A percentile compares a stretch with the other conserved stretches of the same genome.
Conservation (phyloP, 352 stramenopile genomes). For the Phytophthora idaei region DNA sequence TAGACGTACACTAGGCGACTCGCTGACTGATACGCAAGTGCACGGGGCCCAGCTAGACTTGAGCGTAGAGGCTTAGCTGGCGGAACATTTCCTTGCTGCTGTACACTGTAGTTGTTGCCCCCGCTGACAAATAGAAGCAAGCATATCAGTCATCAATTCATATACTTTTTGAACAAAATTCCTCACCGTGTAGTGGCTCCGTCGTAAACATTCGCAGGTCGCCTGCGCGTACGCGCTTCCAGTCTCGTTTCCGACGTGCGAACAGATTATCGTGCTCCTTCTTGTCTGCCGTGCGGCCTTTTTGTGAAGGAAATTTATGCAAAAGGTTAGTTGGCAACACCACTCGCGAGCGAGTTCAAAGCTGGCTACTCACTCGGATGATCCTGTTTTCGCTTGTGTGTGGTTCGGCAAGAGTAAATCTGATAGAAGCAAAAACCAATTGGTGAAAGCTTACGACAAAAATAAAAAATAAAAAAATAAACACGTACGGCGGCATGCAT, state of each 20-base stretch:
- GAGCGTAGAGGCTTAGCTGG: constrained; percentile 77
- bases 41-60: constrained; percentile 40
- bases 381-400: constrained; percentile 76
- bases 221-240: constrained; percentile 72
- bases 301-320: neutral
- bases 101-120: constrained; percentile 73
- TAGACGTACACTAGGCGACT: constrained; percentile 26
- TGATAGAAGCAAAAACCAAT: constrained; percentile 12
- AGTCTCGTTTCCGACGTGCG: constrained; percentile 69
- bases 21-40: constrained; percentile 18
- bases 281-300: constrained; percentile 73
- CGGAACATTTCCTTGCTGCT: constrained; percentile 79
- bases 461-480: neutral
- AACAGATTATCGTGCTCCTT: constrained; percentile 81
- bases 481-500: constrained; percentile 40
- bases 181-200: constrained; percentile 68
- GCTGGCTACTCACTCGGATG: constrained; percentile 53
- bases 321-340: constrained; percentile 7
- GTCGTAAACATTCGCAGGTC: constrained; percentile 77
- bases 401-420: constrained; percentile 52
- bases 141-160: constrained; percentile 17
- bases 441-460: neutral
- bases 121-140: constrained; percentile 49
- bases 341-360: neutral
- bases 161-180: neutral